Evolutionary conservation across 176 grass and related monocot species (phyloP).

Genomic region (Echinochloa phyllopogon): DNA sequence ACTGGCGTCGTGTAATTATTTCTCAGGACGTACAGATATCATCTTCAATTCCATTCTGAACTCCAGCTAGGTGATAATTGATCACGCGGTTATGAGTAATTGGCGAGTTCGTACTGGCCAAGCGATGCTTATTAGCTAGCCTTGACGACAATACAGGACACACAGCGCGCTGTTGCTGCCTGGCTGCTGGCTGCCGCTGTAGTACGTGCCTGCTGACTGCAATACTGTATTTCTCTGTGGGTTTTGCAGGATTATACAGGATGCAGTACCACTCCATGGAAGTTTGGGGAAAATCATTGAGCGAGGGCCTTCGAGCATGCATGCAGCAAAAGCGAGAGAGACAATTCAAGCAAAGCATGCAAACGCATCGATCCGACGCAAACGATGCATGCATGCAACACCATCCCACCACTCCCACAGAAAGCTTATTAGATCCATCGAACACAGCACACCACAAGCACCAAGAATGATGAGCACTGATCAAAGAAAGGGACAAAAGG

Average conservation of each 20-base stretch:
- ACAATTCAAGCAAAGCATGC: slow-evolving; percentile 30
- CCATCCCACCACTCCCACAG: neutral
- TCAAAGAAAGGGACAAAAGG: slow-evolving; percentile 1
- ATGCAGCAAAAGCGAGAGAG: slow-evolving; percentile 42
- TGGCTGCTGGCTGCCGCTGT: neutral
- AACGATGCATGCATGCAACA: neutral
- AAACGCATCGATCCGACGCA: neutral
- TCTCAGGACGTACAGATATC: no score
- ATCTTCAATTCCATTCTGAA: neutral
- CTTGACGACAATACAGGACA: neutral
- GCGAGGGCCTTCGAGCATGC: slow-evolving; percentile 2
- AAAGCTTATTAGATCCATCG: neutral
- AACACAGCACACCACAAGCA: neutral
- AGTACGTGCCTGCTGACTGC: neutral
- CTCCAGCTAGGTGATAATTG: neutral
- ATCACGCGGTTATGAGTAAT: slow-evolving; percentile 12
- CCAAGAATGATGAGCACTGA: neutral
- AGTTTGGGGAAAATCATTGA: slow-evolving; percentile 20
- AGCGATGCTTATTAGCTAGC: neutral
- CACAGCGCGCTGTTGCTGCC: no score
- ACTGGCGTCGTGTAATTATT: neutral
- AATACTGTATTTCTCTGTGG: neutral
- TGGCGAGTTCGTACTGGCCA: neutral
- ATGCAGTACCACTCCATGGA: neutral
- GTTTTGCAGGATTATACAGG: neutral